Percentiles rank a stretch among this genome's conserved stretches.
Evolutionary conservation across 208 protist species (phyloP).

Genomic region (Lotmaria passim): DNA sequence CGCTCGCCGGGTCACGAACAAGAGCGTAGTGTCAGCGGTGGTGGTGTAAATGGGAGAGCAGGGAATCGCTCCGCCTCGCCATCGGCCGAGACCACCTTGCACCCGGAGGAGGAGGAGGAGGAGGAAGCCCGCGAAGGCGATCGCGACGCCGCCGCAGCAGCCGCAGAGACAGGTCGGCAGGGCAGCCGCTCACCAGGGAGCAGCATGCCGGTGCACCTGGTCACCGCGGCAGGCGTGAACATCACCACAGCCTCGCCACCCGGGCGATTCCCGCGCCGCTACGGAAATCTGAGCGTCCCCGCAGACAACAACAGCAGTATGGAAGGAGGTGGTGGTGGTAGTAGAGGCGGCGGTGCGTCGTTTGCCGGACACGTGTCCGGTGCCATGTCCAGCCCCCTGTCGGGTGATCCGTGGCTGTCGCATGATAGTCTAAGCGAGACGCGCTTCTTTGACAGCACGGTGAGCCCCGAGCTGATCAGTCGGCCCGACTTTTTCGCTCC

Average conservation of each 20-base stretch:
- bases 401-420: conserved; percentile 1
- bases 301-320: not conserved
- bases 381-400: not conserved
- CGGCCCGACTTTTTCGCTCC: conserved; percentile 14
- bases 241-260: not conserved
- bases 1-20: not conserved
- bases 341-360: no score
- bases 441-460: conserved; percentile 5
- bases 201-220: not conserved
- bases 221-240: not conserved
- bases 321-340: no score
- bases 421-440: conserved; percentile 7
- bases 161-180: not conserved
- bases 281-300: no score
- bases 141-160: no score
- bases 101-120: no score
- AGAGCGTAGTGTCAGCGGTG: not conserved
- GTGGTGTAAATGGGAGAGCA: no score
- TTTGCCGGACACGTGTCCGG: no score
- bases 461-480: conserved; percentile 7
- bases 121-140: no score
- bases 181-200: not conserved
- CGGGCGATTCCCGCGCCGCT: not conserved
- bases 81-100: no score
- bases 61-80: not conserved